Evolutionary conservation across 129 eudicot species (phyloP), one percentile per base, ranked within the genome.

Genomic region (Mikania micrantha): DNA sequence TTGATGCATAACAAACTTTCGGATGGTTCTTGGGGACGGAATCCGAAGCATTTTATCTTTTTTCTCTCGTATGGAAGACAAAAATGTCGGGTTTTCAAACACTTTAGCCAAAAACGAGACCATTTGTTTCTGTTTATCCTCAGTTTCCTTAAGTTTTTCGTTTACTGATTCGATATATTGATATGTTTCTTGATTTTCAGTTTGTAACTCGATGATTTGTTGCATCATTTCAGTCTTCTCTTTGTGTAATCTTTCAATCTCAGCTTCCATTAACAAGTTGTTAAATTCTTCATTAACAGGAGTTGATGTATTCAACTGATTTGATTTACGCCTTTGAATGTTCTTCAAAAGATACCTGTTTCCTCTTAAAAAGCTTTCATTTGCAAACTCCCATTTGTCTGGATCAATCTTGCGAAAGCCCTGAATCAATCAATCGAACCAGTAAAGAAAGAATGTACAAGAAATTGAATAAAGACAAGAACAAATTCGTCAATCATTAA

Each of bases 381-480:
- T 84, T 4, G 91, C 87, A 66, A 92, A 92, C 72, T 92, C 98
- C 96, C 98, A 92, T 50, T 73, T 84, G 63, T 88, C 98, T 0
- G 91, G 17, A 42, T 88, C 90, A 48, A 92, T 74, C 79, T 88
- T 92, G 58, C 87, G 93, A 78, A 88, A 88, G 9, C 98, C 96
- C 98, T 84, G 80, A 27, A 80, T 52, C 42, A 61, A 66, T 60
- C 39, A 44, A 4, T 39, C 5, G 17, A 56, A 56, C 21, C 0
- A 12, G 62, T 56, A 6, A 56, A 54, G 13, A 15, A 8, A 12
- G 16, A 27, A 27, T 56, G 38, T 56, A 38, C 35, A 56, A 56
- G 21, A 15, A 27, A 40, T 19, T 19, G 22, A 32, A 48, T 48
- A 61, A 38, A 39, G 38, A 0, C 7, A 53, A 34, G 13, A 54